Evolutionary conservation across 164 flowering plant genomes (phyloP).

Genomic region (Piper betle): DNA sequence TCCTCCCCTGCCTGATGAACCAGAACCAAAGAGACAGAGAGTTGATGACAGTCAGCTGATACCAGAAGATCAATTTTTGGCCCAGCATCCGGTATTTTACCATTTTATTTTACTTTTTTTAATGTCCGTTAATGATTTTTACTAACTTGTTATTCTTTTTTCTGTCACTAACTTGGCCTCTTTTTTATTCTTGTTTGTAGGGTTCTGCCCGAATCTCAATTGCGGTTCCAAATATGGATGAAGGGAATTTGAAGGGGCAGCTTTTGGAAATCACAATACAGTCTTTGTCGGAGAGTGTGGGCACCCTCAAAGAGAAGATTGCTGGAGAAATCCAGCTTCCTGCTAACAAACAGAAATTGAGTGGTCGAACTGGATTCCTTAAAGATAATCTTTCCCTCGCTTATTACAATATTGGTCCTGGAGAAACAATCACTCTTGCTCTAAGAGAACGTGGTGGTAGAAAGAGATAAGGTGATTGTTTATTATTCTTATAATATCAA

Average conservation of each 20-base stretch:
- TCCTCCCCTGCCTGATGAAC: slow-evolving; percentile 96
- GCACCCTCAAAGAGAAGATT: slow-evolving; percentile 92
- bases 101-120: too few relatives aligned
- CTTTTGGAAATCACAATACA: slow-evolving; percentile 69
- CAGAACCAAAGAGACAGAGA: slow-evolving; percentile 94
- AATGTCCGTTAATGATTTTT: not conserved
- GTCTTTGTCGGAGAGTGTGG: slow-evolving; percentile 79
- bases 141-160: not conserved
- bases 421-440: slow-evolving; percentile 76
- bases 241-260: slow-evolving; percentile 92
- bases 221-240: slow-evolving; percentile 85
- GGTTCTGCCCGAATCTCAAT: slow-evolving; percentile 68
- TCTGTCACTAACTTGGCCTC: too few relatives aligned
- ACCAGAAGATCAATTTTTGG: slow-evolving; percentile 90
- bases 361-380: slow-evolving; percentile 94
- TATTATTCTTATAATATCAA: too few relatives aligned
- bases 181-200: slow-evolving; percentile 20
- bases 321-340: slow-evolving; percentile 96
- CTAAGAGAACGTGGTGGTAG: slow-evolving; percentile 99
- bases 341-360: slow-evolving; percentile 94
- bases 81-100: slow-evolving; percentile 64
- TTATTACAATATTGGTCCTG: slow-evolving; percentile 68
- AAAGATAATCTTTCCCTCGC: slow-evolving; percentile 96
- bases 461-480: slow-evolving; percentile 43
- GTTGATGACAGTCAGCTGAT: slow-evolving; percentile 74